A percentile compares a stretch with the other conserved stretches of the same genome.
Evolutionary conservation across 768 basidiomycete genomes (phyloP).

Genomic region (Lentinula raphanica): DNA sequence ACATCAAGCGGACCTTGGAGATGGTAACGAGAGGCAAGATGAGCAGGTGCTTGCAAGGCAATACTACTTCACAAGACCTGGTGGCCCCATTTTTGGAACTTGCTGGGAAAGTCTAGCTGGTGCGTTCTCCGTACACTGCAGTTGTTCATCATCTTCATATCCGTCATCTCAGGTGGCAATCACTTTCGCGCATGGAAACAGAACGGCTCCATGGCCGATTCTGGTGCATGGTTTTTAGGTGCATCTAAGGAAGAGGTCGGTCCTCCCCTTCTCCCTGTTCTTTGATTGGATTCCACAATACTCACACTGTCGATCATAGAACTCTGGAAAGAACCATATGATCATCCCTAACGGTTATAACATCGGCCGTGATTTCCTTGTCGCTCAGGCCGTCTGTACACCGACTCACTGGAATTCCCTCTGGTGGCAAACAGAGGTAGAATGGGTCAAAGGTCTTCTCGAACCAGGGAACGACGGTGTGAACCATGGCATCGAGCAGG

Average conservation of each 20-base stretch:
- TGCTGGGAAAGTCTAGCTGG: constrained; percentile 85
- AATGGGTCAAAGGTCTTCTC: constrained; percentile 68
- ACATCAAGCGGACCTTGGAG: constrained; percentile 79
- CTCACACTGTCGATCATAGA: constrained; percentile 21
- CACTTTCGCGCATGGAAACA: constrained; percentile 90
- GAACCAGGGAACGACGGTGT: constrained; percentile 66
- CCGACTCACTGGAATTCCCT: constrained; percentile 59
- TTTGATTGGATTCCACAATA: neutral
- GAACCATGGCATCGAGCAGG: constrained; percentile 77
- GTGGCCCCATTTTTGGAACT: constrained; percentile 61
- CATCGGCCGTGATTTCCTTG: constrained; percentile 63
- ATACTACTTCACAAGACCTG: constrained; percentile 44
- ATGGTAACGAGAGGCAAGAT: constrained; percentile 65
- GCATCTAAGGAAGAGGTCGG: constrained; percentile 68
- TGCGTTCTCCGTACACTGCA: constrained; percentile 12
- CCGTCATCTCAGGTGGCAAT: constrained; percentile 67
- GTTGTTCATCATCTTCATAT: neutral
- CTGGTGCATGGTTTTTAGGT: constrained; percentile 83
- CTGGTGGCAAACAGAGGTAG: constrained; percentile 74
- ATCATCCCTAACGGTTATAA: constrained; percentile 81
- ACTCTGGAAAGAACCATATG: constrained; percentile 62
- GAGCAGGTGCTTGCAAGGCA: constrained; percentile 76
- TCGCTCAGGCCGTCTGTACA: constrained; percentile 49
- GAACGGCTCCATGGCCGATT: constrained; percentile 67
- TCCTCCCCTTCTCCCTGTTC: neutral